Percentiles rank a stretch among this genome's conserved stretches.
phyloP scores from a whole-genome alignment of 345 rosid species.

The Punica granatum region DNA sequence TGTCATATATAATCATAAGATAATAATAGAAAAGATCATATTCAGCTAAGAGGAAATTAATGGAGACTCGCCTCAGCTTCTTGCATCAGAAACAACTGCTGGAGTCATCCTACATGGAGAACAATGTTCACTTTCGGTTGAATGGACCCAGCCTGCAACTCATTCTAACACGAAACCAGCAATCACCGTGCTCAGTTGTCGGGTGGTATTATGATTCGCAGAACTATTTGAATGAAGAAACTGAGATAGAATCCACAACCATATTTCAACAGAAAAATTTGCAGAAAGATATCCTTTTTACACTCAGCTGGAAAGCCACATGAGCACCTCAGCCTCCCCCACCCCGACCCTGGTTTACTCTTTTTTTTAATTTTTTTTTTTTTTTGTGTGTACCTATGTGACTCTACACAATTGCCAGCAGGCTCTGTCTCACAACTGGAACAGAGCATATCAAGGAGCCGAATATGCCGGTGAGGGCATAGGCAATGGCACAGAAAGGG shows the following conservation, averaged over 20 bases:
- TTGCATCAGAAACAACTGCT: background rate
- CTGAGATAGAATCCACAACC: background rate
- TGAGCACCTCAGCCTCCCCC: background rate
- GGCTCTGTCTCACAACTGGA: constrained; percentile 79
- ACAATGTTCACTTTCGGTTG: no score
- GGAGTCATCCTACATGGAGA: background rate
- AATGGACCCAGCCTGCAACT: no score
- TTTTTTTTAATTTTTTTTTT: background rate
- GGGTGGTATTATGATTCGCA: no score
- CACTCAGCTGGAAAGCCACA: background rate
- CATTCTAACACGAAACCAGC: no score
- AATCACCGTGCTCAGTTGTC: no score
- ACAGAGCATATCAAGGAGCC: constrained; percentile 83
- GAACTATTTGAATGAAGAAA: background rate
- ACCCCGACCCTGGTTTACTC: no score
- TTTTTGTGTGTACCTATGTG: background rate
- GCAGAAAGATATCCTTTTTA: background rate
- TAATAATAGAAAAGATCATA: no score
- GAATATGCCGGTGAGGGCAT: constrained; percentile 88
- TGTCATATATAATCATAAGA: background rate
- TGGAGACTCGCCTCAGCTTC: no score
- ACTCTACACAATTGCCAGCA: constrained; percentile 57
- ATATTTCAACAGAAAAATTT: background rate
- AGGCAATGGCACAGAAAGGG: constrained; percentile 91
- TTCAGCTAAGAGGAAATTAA: background rate